Evolutionary conservation across 805 yeast genomes (phyloP), one percentile per base, ranked within the genome.

Genomic region (Barnettozyma sucrosica): DNA sequence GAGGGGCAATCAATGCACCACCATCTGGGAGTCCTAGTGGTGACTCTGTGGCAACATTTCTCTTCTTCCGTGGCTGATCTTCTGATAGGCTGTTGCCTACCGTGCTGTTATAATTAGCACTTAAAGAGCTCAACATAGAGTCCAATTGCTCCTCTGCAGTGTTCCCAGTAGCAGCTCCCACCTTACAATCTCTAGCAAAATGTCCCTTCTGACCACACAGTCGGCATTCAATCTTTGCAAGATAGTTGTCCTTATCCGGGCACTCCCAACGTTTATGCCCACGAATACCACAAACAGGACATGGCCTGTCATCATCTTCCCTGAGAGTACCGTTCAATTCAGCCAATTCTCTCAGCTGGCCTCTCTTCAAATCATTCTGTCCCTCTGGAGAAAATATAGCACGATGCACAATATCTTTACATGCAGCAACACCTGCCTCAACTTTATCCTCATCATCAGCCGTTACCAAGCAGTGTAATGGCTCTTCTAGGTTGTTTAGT

Each of bases 361-460:
- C 88, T 50, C 97, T 74, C 60, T 93, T 93, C 63, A 87, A 74
- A 53, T 89, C 96, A 65, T 92, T 93, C 62, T 88, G 95, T 1
- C 96, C 97, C 53, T 85, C 92, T 2, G 99, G 99, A 0, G 95
- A 81, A 18, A 81, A 75, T 2, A 90, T 85, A 0, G 97, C 97
- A 52, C 83, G 84, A 46, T 85, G 80, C 14, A 95, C 80, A 45
- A 93, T 80, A 48, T 78, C 79, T 56, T 88, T 80, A 46, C 95
- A 83, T 16, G 84, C 76, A 53, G 76, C 76, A 32, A 86, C 75
- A 10, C 96, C 99, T 50, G 76, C 78, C 28, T 80, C 79, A 33
- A 92, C 77, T 58, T 84, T 85, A 34, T 80, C 90, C 51, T 80
- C 89, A 14, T 82, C 74, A 54, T 89, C 97, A 1, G 93, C 89